Evolutionary conservation across 495 filamentous ascomycete species (phyloP).

Genomic region (Chaetomium tenue): DNA sequence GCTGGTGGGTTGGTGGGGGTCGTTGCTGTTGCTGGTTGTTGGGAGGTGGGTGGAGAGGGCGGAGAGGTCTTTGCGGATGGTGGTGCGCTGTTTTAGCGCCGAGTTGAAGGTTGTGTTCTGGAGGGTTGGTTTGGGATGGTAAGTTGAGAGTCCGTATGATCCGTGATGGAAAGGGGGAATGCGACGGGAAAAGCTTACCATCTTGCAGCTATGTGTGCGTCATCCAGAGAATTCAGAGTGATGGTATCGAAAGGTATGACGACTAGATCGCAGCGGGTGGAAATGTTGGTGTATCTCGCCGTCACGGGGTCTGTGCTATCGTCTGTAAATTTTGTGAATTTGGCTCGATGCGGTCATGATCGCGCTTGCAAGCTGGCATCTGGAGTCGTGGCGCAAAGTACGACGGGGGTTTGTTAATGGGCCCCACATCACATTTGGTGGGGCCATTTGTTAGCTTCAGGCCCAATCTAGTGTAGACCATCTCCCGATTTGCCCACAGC

Average conservation of each 20-base stretch:
- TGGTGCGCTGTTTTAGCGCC: slow-evolving; percentile 85
- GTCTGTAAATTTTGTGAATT: background rate
- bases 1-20: slow-evolving; percentile 30
- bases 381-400: slow-evolving; percentile 9
- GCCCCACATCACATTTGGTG: too few relatives aligned
- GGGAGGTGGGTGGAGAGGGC: slow-evolving; percentile 57
- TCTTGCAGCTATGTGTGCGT: too few relatives aligned
- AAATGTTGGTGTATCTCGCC: too few relatives aligned
- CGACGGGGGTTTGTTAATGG: background rate
- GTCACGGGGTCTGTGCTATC: too few relatives aligned
- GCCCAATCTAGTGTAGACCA: too few relatives aligned
- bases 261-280: too few relatives aligned
- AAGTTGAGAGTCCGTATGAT: background rate
- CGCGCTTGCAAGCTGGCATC: slow-evolving; percentile 23
- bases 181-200: too few relatives aligned
- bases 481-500: too few relatives aligned
- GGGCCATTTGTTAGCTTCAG: too few relatives aligned
- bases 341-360: background rate
- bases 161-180: background rate
- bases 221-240: too few relatives aligned
- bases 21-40: slow-evolving; percentile 40
- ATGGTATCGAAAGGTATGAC: too few relatives aligned
- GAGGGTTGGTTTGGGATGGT: background rate
- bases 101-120: slow-evolving; percentile 94
- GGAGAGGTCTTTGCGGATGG: slow-evolving; percentile 81